Percentiles rank a stretch among this genome's conserved stretches.
Evolutionary conservation across 805 yeast genomes (phyloP).

Genomic region (Zygotorulaspora florentina): DNA sequence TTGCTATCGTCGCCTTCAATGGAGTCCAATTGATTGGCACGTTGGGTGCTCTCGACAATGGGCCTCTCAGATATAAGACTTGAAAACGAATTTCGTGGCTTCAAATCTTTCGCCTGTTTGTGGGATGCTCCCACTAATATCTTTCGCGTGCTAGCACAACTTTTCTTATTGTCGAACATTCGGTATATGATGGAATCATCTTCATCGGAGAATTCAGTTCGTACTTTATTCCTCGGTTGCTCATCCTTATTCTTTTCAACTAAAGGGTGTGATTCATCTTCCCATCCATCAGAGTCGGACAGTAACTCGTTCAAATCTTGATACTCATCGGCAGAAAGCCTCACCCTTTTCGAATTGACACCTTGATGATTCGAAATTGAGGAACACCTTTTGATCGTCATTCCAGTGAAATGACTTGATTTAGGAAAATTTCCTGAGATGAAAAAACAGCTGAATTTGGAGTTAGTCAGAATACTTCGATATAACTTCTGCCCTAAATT

Average conservation of each 20-base stretch:
- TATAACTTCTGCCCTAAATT: slow-evolving; percentile 3
- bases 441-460: not conserved
- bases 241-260: not conserved
- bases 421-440: not conserved
- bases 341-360: not conserved
- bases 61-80: slow-evolving; percentile 8
- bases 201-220: slow-evolving; percentile 12
- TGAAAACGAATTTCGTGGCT: slow-evolving; percentile 9
- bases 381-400: slow-evolving; percentile 9
- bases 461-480: not conserved
- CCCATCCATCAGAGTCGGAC: slow-evolving; percentile 31
- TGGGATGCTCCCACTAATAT: slow-evolving; percentile 11
- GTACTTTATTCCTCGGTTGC: not conserved
- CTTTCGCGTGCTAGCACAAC: not conserved
- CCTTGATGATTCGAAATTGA: slow-evolving; percentile 2
- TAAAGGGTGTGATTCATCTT: slow-evolving; percentile 6
- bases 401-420: slow-evolving; percentile 1
- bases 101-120: slow-evolving; percentile 2
- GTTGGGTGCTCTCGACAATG: slow-evolving; percentile 11
- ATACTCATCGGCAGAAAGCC: slow-evolving; percentile 7
- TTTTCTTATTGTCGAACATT: slow-evolving; percentile 5
- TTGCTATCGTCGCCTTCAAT: slow-evolving; percentile 5
- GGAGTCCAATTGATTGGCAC: not conserved
- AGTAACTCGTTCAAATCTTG: slow-evolving; percentile 21
- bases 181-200: slow-evolving; percentile 14